Percentiles rank a stretch among this genome's conserved stretches.
Evolutionary conservation across 108 stramenopile species (phyloP).

Genomic region (Fistulifera pelliculosa): DNA sequence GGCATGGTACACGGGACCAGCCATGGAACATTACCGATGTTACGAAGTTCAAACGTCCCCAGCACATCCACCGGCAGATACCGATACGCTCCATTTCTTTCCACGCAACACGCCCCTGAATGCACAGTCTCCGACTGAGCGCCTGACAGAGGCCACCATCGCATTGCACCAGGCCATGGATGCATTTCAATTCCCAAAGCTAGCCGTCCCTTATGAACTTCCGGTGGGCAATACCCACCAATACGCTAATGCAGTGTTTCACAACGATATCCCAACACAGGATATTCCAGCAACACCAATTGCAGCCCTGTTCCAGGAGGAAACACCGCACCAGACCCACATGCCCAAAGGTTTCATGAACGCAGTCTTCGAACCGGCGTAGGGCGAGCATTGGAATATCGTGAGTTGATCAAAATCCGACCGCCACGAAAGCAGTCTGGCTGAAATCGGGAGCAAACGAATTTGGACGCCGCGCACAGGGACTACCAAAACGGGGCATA

Average conservation of each 20-base stretch:
- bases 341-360: too few species aligned
- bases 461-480: conserved; percentile 13
- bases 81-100: conserved; percentile 27
- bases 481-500: background rate
- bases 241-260: too few species aligned
- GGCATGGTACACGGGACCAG: conserved; percentile 41
- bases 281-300: too few species aligned
- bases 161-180: background rate
- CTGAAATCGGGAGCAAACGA: conserved; percentile 7
- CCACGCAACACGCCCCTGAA: conserved; percentile 13
- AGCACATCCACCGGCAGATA: conserved; percentile 10
- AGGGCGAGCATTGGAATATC: conserved; percentile 14
- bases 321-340: too few species aligned
- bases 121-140: conserved; percentile 6
- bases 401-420: conserved; percentile 6
- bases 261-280: too few species aligned
- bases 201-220: too few species aligned
- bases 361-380: conserved; percentile 16
- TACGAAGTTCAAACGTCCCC: conserved; percentile 14
- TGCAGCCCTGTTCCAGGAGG: too few species aligned
- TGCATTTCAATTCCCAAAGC: too few species aligned
- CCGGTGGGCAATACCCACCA: too few species aligned
- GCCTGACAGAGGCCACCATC: background rate
- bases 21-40: conserved; percentile 37
- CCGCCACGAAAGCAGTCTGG: background rate